Evolutionary conservation across 495 filamentous ascomycete genomes (phyloP), one percentile per base, ranked within the genome.

Genomic region (Penicillium angulare): DNA sequence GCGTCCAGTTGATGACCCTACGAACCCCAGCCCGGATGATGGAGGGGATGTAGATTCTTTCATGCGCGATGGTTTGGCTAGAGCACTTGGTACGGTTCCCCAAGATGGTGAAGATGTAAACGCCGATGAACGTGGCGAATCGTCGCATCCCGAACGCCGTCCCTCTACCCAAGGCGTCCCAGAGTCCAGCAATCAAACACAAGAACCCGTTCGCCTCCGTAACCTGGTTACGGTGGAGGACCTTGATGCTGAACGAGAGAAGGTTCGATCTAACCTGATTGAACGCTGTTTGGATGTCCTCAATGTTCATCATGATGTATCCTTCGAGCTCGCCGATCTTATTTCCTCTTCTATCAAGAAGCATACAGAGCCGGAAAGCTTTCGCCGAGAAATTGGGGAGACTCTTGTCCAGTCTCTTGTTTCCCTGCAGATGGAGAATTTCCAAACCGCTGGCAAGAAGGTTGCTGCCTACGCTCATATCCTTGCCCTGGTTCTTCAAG

Each of bases 401-500:
- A 90, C 89, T 3, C 78, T 99, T 43, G 83, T 92, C 3, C 85
- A 89, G 52, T 96, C 91, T 4, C 78, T 99, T 13, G 85, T 93
- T 62, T 97, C 95, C 3, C 77, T 97, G 46, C 77, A 80, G 49
- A 76, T 80, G 53, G 87, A 92, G 33, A 86, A 92, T 40, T 75
- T 87, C 59, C 75, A 81, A 39, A 72, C 79, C 23, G 69, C 79
- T 22, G 89, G 87, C 10, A 87, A 92, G 61, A 95, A 92, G 59
- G 88, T 97, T 52, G 87, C 92, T 16, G 88, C 95, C 1, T 96
- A 92, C 67, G 91, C 93, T 9, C 92, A 99, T 68, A 81, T 99
- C 31, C 75, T 99, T 9, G 92, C 89, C 3, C 72, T 98, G 44
- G 83, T 96, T 39, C 80, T 97, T 18, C 89, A 93, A 57, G 83